A percentile compares a stretch with the other conserved stretches of the same genome.
These are phyloP conservation scores for Cylindrotheca closterium DNA, from an alignment of 108 stramenopile genomes.

Conservation along the genomic window DNA sequence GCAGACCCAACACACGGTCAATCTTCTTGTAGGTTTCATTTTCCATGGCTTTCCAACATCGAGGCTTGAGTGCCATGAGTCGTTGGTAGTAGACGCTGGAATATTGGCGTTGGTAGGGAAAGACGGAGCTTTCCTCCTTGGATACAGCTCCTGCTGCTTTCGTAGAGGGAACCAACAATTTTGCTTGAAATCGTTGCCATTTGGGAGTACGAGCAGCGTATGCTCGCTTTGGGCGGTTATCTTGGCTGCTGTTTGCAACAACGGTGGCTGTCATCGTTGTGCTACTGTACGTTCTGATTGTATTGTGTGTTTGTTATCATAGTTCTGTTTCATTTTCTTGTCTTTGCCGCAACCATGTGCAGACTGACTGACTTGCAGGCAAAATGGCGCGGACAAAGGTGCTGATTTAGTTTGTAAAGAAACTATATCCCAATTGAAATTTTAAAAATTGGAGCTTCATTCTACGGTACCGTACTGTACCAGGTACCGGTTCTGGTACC, in stretches of 20 bases:
- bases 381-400: too few relatives aligned
- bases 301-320: too few relatives aligned
- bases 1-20: slow-evolving; percentile 68
- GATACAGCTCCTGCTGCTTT: slow-evolving; percentile 2
- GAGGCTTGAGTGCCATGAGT: slow-evolving; percentile 42
- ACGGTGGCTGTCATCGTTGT: slow-evolving; percentile 5
- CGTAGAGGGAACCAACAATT: slow-evolving; percentile 3
- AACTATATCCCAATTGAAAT: too few relatives aligned
- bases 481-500: too few relatives aligned
- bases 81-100: slow-evolving; percentile 81
- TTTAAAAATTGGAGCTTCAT: too few relatives aligned
- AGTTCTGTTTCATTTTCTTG: too few relatives aligned
- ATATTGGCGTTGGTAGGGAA: slow-evolving; percentile 81
- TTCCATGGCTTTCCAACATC: slow-evolving; percentile 48
- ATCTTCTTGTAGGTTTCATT: slow-evolving; percentile 24
- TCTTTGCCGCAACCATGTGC: too few relatives aligned
- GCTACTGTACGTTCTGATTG: too few relatives aligned
- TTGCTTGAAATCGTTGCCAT: slow-evolving; percentile 62
- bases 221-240: slow-evolving; percentile 21
- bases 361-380: too few relatives aligned
- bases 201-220: slow-evolving; percentile 29
- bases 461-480: too few relatives aligned
- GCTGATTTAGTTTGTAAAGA: too few relatives aligned
- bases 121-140: slow-evolving; percentile 9
- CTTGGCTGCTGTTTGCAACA: not conserved